Evolutionary conservation across 805 yeast genomes (phyloP), one percentile per base, ranked within the genome.

Genomic region (Metschnikowia kofuensis): DNA sequence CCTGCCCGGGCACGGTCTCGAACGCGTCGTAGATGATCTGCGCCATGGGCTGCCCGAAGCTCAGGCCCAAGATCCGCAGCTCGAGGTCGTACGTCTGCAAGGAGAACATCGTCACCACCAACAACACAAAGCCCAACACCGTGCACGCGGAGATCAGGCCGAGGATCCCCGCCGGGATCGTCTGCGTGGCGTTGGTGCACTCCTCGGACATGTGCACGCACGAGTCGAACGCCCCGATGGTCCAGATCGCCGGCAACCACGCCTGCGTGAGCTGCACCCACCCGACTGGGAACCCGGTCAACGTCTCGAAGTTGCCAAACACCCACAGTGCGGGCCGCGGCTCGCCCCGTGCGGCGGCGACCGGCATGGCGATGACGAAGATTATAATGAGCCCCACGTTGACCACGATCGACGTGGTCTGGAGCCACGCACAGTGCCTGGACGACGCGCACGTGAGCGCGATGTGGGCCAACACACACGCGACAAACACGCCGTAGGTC

Each of bases 181-280:
- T 80, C 44, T 70, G 70, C 7, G 81, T 69, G 15, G 89, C 85
- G 59, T 82, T 78, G 49, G 72, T 69, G 29, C 85, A 85, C 63
- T 85, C 89, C 63, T 85, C 90, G 28, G 84, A 74, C 80, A 83
- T 79, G 67, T 85, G 89, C 44, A 84, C 81, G 55, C 84, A 81
- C 7, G 86, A 78, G 62, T 85, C 89, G 62, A 83, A 84, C 0
- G 85, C 82, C 27, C 87, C 86, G 60, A 84, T 83, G 26, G 87
- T 83, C 90, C 91, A 85, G 50, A 84, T 77, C 1, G 84, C 82
- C 0, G 88, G 83, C 79, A 82, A 75, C 75, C 82, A 79, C 14
- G 77, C 71, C 39, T 54, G 56, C 10, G 55, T 45, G 77, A 76
- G 41, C 50, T 63, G 54, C 42, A 79, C 75, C 80, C 84, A 81